A percentile compares a stretch with the other conserved stretches of the same genome.
Conservation (phyloP, 1,284 basidiomycete genomes). For the Xerocomus amazonicus region DNA sequence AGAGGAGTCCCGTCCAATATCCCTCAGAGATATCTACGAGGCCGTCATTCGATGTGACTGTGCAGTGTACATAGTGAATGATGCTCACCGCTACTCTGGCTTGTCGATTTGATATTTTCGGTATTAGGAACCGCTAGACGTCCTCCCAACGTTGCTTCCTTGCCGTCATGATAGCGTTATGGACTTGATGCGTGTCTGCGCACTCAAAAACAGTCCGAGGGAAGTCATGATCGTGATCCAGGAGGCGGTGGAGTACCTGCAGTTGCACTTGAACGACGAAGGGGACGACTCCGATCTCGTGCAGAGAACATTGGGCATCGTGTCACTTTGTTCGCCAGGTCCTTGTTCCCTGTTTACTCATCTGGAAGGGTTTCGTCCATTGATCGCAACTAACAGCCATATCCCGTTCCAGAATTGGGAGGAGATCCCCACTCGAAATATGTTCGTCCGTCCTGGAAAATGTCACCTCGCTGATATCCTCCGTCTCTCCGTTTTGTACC, state of each 20-base stretch:
- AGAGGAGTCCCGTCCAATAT: conserved; percentile 2
- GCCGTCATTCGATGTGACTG: conserved; percentile 14
- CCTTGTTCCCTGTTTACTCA: conserved; percentile 5
- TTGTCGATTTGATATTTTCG: conserved; percentile 1
- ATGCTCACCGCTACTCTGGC: neutral
- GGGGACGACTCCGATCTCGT: conserved; percentile 24
- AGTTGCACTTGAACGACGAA: conserved; percentile 25
- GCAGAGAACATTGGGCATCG: conserved; percentile 36
- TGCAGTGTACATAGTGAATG: conserved; percentile 18
- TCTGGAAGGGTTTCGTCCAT: neutral
- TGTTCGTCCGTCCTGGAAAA: conserved; percentile 43
- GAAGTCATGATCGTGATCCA: conserved; percentile 61
- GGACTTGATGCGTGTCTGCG: conserved; percentile 23
- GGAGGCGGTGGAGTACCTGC: conserved; percentile 54
- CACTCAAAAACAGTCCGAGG: conserved; percentile 37
- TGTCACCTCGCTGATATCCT: conserved; percentile 34
- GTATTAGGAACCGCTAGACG: conserved; percentile 26
- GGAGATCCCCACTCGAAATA: conserved; percentile 42
- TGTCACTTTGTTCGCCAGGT: conserved; percentile 42
- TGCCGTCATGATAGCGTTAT: conserved; percentile 18
- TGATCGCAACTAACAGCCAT: conserved; percentile 37
- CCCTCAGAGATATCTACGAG: conserved; percentile 19
- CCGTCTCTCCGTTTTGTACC: conserved; percentile 26
- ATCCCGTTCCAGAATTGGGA: conserved; percentile 46
- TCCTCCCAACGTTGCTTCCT: conserved; percentile 26